Conservation (phyloP, 2,329 filamentous ascomycete genomes). For the Gnomoniopsis smithogilvyi region DNA sequence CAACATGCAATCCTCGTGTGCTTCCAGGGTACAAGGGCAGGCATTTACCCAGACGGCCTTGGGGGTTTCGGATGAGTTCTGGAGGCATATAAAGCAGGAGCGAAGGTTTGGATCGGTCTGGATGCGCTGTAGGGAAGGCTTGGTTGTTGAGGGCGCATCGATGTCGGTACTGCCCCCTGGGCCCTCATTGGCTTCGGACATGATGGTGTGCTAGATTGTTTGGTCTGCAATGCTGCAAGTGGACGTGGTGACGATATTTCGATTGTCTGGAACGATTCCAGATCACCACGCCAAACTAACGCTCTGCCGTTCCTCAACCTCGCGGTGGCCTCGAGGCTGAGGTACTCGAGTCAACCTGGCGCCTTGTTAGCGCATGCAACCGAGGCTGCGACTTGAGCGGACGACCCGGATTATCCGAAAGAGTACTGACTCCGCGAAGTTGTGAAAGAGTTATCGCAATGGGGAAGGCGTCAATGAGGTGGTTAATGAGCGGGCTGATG, state of each 20-base stretch:
- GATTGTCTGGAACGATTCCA: background rate
- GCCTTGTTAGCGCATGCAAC: background rate
- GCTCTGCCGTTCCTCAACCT: background rate
- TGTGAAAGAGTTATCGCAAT: background rate
- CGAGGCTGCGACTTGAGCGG: background rate
- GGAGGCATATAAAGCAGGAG: constrained; percentile 63
- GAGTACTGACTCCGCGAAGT: background rate
- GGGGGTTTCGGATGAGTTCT: constrained; percentile 50
- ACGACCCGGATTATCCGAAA: background rate
- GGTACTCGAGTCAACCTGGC: background rate
- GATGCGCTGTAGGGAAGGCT: constrained; percentile 9
- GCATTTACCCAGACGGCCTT: constrained; percentile 72
- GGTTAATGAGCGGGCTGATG: background rate
- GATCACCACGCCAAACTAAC: background rate
- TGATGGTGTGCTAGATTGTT: constrained; percentile 2
- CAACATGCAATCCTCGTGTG: constrained; percentile 85
- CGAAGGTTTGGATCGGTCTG: constrained; percentile 26
- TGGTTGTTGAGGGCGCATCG: background rate
- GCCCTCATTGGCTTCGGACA: background rate
- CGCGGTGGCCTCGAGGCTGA: background rate
- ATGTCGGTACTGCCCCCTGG: background rate
- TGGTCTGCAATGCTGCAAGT: background rate
- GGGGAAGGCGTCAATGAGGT: background rate
- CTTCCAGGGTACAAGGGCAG: constrained; percentile 85
- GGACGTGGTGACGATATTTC: background rate